A percentile compares a stretch with the other conserved stretches of the same genome.
These are phyloP conservation scores for Aspergillus egyptiacus DNA, from an alignment of 495 filamentous ascomycete genomes.

Conservation along the genomic window DNA sequence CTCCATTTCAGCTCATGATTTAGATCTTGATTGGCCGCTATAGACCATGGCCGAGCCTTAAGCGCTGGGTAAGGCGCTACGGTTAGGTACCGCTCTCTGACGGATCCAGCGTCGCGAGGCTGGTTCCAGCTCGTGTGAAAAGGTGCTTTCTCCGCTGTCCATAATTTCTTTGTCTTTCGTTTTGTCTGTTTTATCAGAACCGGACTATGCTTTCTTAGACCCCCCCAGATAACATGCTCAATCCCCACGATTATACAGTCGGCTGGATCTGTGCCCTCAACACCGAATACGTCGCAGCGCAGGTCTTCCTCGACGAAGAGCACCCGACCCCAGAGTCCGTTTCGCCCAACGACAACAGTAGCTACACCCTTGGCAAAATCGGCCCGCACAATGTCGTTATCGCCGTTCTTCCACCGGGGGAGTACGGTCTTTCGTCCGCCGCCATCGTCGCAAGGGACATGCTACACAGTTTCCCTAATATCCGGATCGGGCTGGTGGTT, in stretches of 20 bases:
- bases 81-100: no score
- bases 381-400: conserved; percentile 30
- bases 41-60: no score
- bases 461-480: conserved; percentile 17
- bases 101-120: no score
- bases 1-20: no score
- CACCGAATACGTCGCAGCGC: conserved; percentile 26
- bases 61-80: no score
- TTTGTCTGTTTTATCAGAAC: no score
- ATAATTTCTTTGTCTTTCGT: no score
- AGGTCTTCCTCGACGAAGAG: conserved; percentile 24
- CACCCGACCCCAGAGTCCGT: conserved; percentile 17
- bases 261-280: conserved; percentile 7
- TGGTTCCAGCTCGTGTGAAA: no score
- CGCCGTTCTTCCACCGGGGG: conserved; percentile 23
- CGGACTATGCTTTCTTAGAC: no score
- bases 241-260: not conserved
- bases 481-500: conserved; percentile 28
- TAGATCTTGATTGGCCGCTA: no score
- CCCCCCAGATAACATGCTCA: no score
- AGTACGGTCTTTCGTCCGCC: conserved; percentile 25
- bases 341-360: conserved; percentile 20
- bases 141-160: no score
- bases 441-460: conserved; percentile 22
- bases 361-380: conserved; percentile 29